These are phyloP conservation scores for Powellomyces hirtus DNA, from an alignment of 192 early-diverging fungal genomes.

Conservation along the genomic window DNA sequence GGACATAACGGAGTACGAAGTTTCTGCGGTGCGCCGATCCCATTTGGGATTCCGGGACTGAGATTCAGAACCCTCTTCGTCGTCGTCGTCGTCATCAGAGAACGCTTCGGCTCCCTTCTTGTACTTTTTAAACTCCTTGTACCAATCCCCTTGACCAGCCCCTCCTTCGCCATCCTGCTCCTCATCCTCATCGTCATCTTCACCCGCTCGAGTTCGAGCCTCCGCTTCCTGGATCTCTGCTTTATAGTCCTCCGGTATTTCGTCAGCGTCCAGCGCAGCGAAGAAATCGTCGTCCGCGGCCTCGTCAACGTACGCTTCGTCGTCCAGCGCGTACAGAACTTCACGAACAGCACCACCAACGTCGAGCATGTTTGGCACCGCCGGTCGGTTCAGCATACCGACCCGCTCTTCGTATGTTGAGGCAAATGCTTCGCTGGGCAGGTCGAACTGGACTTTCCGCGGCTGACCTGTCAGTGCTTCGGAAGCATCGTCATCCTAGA, in stretches of 20 bases:
- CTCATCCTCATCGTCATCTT: constrained; percentile 48
- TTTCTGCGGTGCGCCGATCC: constrained; percentile 32
- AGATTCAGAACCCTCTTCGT: constrained; percentile 15
- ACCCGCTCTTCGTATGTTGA: constrained; percentile 68
- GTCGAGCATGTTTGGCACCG: constrained; percentile 57
- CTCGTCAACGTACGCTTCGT: constrained; percentile 82
- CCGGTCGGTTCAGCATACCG: constrained; percentile 70
- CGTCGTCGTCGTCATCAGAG: constrained; percentile 31
- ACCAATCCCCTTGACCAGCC: constrained; percentile 33
- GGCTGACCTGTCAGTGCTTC: constrained; percentile 27
- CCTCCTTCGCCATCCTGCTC: constrained; percentile 43
- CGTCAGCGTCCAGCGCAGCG: constrained; percentile 69
- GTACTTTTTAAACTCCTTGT: constrained; percentile 28
- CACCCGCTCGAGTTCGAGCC: constrained; percentile 40
- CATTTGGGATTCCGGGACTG: neutral
- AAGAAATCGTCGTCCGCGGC: constrained; percentile 82
- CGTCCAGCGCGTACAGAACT: constrained; percentile 89
- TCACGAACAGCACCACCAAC: constrained; percentile 83
- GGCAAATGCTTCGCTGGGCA: constrained; percentile 77
- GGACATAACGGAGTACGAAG: constrained; percentile 77
- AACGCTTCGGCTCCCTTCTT: neutral
- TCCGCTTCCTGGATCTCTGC: constrained; percentile 35
- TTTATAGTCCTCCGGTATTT: constrained; percentile 57
- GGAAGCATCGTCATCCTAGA: constrained; percentile 35
- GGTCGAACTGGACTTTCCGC: constrained; percentile 47